Conservation (phyloP, 2,329 filamentous ascomycete genomes). For the Lachnellula suecica region DNA sequence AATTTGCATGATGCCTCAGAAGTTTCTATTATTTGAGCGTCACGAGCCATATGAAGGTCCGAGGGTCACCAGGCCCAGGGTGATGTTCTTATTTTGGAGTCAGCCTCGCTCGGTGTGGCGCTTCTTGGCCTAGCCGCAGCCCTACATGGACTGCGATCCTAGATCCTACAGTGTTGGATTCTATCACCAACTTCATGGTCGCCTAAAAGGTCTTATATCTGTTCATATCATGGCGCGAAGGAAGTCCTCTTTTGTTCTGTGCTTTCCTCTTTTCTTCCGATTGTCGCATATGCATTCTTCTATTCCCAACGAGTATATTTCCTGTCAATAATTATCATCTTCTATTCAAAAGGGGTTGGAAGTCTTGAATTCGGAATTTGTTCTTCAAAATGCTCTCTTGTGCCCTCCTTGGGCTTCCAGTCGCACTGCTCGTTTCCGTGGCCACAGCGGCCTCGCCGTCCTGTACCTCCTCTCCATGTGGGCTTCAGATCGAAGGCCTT, state of each 20-base stretch:
- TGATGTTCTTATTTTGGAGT: no score
- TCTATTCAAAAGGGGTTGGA: no score
- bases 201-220: background rate
- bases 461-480: constrained; percentile 5
- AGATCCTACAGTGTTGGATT: background rate
- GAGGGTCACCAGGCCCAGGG: no score
- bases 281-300: no score
- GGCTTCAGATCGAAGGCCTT: constrained; percentile 9
- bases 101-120: background rate
- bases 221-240: background rate
- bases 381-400: constrained; percentile 5
- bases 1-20: no score
- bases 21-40: no score
- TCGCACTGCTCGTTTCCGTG: background rate
- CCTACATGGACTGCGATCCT: background rate
- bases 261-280: no score
- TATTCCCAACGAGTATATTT: background rate
- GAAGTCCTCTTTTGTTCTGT: background rate
- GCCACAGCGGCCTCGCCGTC: constrained; percentile 4
- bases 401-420: background rate
- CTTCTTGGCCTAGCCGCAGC: background rate
- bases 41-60: no score
- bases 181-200: background rate
- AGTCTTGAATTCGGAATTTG: no score
- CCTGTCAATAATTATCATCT: no score